Conservation (phyloP, 805 yeast genomes). For the Metschnikowia matae region DNA sequence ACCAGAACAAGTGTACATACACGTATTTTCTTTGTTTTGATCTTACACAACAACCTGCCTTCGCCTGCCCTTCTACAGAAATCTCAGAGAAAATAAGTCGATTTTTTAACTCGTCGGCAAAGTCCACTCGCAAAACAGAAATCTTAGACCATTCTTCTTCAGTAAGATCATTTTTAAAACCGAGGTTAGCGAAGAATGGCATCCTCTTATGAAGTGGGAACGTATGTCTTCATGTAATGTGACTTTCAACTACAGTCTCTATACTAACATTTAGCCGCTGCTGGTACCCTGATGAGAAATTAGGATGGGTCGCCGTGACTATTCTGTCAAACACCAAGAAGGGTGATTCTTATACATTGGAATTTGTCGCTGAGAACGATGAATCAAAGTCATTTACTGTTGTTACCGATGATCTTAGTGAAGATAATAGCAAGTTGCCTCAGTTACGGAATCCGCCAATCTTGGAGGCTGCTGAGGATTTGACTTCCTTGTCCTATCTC, state of each 20-base stretch:
- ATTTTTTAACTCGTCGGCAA: background rate
- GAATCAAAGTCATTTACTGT: slow-evolving; percentile 39
- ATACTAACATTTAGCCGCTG: slow-evolving; percentile 43
- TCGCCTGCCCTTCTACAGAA: background rate
- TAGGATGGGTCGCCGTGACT: slow-evolving; percentile 74
- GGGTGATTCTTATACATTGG: slow-evolving; percentile 45
- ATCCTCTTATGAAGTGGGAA: slow-evolving; percentile 33
- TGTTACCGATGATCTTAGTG: slow-evolving; percentile 46
- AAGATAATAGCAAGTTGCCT: slow-evolving; percentile 59
- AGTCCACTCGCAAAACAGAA: background rate
- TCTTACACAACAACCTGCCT: slow-evolving; percentile 1
- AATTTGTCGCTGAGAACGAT: slow-evolving; percentile 52
- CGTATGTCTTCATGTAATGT: slow-evolving; percentile 22
- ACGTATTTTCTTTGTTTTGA: slow-evolving; percentile 8
- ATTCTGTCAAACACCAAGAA: slow-evolving; percentile 43
- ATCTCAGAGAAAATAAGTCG: background rate
- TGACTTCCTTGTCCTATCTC: slow-evolving; percentile 84
- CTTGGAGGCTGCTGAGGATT: slow-evolving; percentile 89
- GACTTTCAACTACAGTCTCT: background rate
- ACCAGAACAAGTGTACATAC: slow-evolving; percentile 13
- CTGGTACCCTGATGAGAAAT: slow-evolving; percentile 72
- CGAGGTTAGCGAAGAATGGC: slow-evolving; percentile 13
- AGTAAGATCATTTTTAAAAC: background rate
- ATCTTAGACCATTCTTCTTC: background rate
- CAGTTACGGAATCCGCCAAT: slow-evolving; percentile 87